phyloP scores from a whole-genome alignment of 208 protist species.

The Trypanosoma caninum region DNA sequence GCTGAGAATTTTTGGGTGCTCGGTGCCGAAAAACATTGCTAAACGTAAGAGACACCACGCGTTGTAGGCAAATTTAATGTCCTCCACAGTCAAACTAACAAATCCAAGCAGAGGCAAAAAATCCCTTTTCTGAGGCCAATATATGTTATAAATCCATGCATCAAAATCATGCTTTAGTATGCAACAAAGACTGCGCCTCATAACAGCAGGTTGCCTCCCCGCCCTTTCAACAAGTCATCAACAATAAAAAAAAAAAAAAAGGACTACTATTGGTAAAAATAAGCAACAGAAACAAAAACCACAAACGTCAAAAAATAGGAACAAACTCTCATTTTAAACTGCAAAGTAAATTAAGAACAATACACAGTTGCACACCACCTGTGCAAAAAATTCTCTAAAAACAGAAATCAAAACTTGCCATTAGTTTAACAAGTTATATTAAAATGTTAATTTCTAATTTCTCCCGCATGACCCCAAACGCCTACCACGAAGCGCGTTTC shows the following conservation, averaged over 20 bases:
- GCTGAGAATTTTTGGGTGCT: slow-evolving; percentile 66
- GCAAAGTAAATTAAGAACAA: too few relatives aligned
- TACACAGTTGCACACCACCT: too few relatives aligned
- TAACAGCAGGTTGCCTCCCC: neutral
- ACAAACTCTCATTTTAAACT: too few relatives aligned
- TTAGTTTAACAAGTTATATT: too few relatives aligned
- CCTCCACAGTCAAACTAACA: slow-evolving; percentile 58
- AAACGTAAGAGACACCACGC: slow-evolving; percentile 77
- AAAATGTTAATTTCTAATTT: too few relatives aligned
- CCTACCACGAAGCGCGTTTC: slow-evolving; percentile 3
- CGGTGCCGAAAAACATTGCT: slow-evolving; percentile 65
- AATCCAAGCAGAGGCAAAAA: slow-evolving; percentile 33
- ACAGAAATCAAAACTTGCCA: too few relatives aligned
- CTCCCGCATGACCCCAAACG: neutral
- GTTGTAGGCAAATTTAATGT: slow-evolving; percentile 89
- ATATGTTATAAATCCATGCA: slow-evolving; percentile 71
- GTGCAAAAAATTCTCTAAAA: too few relatives aligned
- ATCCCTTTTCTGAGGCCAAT: slow-evolving; percentile 41
- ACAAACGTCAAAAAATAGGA: too few relatives aligned
- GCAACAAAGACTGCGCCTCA: neutral
- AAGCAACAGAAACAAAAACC: too few relatives aligned
- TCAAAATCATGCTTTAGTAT: slow-evolving; percentile 62
- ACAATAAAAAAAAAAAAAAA: neutral
- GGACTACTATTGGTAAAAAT: neutral
- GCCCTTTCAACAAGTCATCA: too few relatives aligned